Percentiles rank a stretch among this genome's conserved stretches.
Evolutionary conservation across 768 basidiomycete genomes (phyloP).

Genomic region (Clitopilus hobsonii): DNA sequence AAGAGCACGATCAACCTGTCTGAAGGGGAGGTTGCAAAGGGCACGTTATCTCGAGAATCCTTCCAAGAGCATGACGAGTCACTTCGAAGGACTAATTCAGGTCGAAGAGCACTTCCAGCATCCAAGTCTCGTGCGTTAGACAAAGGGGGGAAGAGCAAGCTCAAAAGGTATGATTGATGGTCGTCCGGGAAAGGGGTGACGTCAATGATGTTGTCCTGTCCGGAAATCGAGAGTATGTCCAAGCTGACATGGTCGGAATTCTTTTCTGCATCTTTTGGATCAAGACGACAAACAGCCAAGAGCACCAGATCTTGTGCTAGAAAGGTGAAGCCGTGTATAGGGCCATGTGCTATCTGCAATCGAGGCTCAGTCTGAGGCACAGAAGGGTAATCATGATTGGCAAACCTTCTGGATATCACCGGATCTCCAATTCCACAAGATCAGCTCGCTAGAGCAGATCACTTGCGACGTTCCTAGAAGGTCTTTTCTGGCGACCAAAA

Average conservation of each 20-base stretch:
- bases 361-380: not conserved
- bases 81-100: slow-evolving; percentile 1
- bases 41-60: not conserved
- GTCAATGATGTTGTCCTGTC: not conserved
- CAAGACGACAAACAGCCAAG: slow-evolving; percentile 1
- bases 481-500: slow-evolving; percentile 4
- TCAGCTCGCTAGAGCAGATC: slow-evolving; percentile 2
- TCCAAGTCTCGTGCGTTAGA: not conserved
- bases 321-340: slow-evolving; percentile 4
- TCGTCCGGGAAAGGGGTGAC: not conserved
- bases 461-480: not conserved
- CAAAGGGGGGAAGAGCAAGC: not conserved
- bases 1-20: slow-evolving; percentile 7
- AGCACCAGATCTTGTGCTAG: slow-evolving; percentile 3
- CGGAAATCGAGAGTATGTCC: slow-evolving; percentile 1
- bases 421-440: slow-evolving; percentile 6
- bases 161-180: not conserved
- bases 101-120: not conserved
- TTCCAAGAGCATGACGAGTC: slow-evolving; percentile 2
- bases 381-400: not conserved
- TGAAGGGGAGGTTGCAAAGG: slow-evolving; percentile 4
- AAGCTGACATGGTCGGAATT: not conserved
- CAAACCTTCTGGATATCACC: slow-evolving; percentile 1
- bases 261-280: not conserved
- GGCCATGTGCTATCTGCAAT: not conserved